These are phyloP conservation scores for Chaetomiaceae sp. DNA, from an alignment of 2,329 filamentous ascomycete genomes.

Conservation along the genomic window DNA sequence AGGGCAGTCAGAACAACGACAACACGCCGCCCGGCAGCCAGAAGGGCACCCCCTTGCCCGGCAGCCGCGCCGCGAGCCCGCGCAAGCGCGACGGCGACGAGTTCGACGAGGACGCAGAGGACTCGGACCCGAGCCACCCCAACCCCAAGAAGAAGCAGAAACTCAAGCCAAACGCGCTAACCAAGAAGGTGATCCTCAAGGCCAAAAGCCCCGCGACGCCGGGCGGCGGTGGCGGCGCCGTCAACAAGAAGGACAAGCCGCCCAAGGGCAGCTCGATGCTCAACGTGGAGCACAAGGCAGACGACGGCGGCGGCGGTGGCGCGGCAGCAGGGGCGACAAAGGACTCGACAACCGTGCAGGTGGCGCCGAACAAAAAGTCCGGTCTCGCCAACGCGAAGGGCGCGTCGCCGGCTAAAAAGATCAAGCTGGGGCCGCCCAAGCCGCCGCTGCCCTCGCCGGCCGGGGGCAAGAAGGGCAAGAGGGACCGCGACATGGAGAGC, in stretches of 20 bases:
- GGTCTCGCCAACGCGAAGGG: constrained; percentile 34
- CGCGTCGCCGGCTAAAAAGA: constrained; percentile 39
- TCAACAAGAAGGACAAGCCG: constrained; percentile 50
- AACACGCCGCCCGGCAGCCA: constrained; percentile 58
- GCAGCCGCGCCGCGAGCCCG: constrained; percentile 48
- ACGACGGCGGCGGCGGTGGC: no score
- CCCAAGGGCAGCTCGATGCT: constrained; percentile 44
- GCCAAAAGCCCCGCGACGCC: constrained; percentile 33
- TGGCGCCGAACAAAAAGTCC: constrained; percentile 39
- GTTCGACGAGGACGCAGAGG: constrained; percentile 47
- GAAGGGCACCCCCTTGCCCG: constrained; percentile 53
- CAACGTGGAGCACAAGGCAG: constrained; percentile 42
- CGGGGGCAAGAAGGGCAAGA: constrained; percentile 44
- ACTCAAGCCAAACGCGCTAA: constrained; percentile 40
- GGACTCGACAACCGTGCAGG: constrained; percentile 32
- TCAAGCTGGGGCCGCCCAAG: constrained; percentile 38
- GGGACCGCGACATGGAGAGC: constrained; percentile 45
- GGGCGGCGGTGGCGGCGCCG: no score
- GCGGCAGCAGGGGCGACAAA: no score
- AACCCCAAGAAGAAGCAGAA: constrained; percentile 60
- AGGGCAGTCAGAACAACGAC: constrained; percentile 45
- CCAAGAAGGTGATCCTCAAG: constrained; percentile 53
- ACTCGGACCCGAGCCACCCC: constrained; percentile 42
- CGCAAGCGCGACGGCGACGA: constrained; percentile 52
- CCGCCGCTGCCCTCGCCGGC: constrained; percentile 43